Percentiles rank a stretch among this genome's conserved stretches.
Conservation (phyloP, 2,329 filamentous ascomycete genomes). For the Mycocentrospora acerina region DNA sequence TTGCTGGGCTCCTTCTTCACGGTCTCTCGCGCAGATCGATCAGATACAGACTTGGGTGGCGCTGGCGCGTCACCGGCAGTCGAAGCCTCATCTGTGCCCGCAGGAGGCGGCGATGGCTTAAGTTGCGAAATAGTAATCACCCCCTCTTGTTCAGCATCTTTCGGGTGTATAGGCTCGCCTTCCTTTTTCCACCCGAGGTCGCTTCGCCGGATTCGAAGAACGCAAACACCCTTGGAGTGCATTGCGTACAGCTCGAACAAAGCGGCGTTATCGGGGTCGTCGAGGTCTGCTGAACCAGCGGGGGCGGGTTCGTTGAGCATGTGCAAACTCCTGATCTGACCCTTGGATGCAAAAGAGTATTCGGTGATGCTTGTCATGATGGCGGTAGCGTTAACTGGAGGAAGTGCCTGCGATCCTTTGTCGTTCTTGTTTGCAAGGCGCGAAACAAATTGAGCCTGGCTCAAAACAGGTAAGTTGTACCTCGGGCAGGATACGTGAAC, state of each 20-base stretch:
- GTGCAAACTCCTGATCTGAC: conserved; percentile 84
- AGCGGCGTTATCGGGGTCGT: conserved; percentile 64
- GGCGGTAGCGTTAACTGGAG: conserved; percentile 88
- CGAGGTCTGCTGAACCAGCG: conserved; percentile 59
- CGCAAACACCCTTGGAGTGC: conserved; percentile 97
- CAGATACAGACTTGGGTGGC: conserved; percentile 36
- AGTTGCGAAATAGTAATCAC: conserved; percentile 75
- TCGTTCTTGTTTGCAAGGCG: conserved; percentile 62
- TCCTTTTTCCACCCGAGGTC: conserved; percentile 92
- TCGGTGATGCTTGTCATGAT: conserved; percentile 97
- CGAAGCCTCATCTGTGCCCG: conserved; percentile 35
- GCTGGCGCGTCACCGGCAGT: conserved; percentile 40
- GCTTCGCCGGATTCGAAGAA: conserved; percentile 78
- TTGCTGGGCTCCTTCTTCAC: conserved; percentile 40
- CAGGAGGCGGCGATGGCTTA: conserved; percentile 30
- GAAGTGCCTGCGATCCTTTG: conserved; percentile 60
- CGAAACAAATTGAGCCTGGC: conserved; percentile 85
- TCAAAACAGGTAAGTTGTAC: conserved; percentile 78
- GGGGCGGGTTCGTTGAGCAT: conserved; percentile 76
- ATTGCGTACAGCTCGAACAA: conserved; percentile 96
- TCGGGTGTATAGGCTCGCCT: conserved; percentile 78
- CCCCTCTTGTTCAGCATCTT: conserved; percentile 74
- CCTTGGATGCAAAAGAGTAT: conserved; percentile 86
- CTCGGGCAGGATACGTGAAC: conserved; percentile 91
- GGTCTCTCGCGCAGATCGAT: conserved; percentile 39